Base-by-base conservation (phyloP, 2,329 filamentous ascomycete species). In the Claviceps maximensis region DNA sequence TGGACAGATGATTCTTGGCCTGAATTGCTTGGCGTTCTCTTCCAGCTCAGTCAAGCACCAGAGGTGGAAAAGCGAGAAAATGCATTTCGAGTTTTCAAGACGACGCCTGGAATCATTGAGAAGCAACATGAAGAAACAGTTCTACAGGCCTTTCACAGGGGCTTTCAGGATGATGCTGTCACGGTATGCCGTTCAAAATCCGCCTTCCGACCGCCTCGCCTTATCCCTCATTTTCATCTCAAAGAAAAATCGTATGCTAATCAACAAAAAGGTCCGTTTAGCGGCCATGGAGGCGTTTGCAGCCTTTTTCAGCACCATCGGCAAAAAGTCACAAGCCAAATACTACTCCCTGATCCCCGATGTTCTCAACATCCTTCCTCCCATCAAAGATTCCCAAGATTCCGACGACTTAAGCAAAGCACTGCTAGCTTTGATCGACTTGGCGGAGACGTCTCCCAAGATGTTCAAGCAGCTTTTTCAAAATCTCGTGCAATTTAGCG, bases 401-500 rank as follows among this genome's bases (percentile, higher is more conserved):
- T 93, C 89, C 13, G 91, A 96, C 15, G 84, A 95, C 58, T 80
- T 98, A 17, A 91, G 88, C 59, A 89, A 89, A 65, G 90, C 90
- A 23, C 82, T 98, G 44, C 75, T 96, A 53, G 86, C 91, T 25
- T 78, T 98, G 48, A 96, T 98, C 62, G 93, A 97, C 59, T 78
- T 98, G 53, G 93, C 93, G 41, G 93, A 97, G 69, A 80, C 86
- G n/a, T 86, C 88, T 23, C 89, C 91, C 23, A 94, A 93, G 71
- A 97, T 97, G 90, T 98, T 98, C 74, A 95, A 93, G 71, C 79
- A 79, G 21, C 76, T 95, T n/a, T 98, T 98, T 73, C 85, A 86
- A 64, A 90, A 89, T 63, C 77, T 98, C 4, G 91, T 97, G 50
- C 84, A 87, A 61, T 96, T 98, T 71, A 91, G 86, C 67, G 83